phyloP scores from a whole-genome alignment of 805 yeast genomes.

The Metschnikowia chrysomelidarum region DNA sequence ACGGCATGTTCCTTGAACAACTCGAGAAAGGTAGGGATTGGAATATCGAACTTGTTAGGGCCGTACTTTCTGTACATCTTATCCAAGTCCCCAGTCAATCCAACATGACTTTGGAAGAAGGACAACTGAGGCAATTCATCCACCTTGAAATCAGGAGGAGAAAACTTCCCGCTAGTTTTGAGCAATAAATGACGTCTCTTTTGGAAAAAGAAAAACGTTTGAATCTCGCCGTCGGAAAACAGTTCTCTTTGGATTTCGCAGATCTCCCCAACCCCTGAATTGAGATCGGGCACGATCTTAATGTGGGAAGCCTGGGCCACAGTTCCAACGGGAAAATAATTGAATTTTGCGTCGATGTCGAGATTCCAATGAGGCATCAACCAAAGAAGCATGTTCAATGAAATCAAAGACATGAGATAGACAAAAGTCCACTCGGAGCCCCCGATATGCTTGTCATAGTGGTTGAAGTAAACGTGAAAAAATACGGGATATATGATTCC shows the following conservation, averaged over 20 bases:
- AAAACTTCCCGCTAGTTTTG: conserved; percentile 49
- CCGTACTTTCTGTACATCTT: conserved; percentile 65
- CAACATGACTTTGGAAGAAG: conserved; percentile 54
- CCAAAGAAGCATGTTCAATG: conserved; percentile 74
- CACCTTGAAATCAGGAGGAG: conserved; percentile 79
- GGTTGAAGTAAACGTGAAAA: conserved; percentile 56
- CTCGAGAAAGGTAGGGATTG: conserved; percentile 87
- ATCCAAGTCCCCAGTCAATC: conserved; percentile 53
- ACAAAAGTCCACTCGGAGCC: conserved; percentile 97
- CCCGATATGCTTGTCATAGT: conserved; percentile 78
- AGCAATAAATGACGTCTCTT: conserved; percentile 85
- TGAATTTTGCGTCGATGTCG: conserved; percentile 63
- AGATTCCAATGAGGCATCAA: conserved; percentile 95
- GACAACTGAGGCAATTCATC: conserved; percentile 58
- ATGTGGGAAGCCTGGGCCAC: conserved; percentile 69
- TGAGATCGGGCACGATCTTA: conserved; percentile 76
- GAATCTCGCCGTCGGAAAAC: conserved; percentile 56
- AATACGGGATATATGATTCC: conserved; percentile 73
- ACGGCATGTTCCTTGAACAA: conserved; percentile 96
- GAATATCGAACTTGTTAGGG: conserved; percentile 86
- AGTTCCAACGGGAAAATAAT: conserved; percentile 52
- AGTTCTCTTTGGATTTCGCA: conserved; percentile 56
- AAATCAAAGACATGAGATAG: conserved; percentile 67
- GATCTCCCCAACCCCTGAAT: conserved; percentile 83
- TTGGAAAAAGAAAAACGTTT: conserved; percentile 78